A percentile compares a stretch with the other conserved stretches of the same genome.
Evolutionary conservation across 768 basidiomycete genomes (phyloP).

Genomic region (Suillus plorans): DNA sequence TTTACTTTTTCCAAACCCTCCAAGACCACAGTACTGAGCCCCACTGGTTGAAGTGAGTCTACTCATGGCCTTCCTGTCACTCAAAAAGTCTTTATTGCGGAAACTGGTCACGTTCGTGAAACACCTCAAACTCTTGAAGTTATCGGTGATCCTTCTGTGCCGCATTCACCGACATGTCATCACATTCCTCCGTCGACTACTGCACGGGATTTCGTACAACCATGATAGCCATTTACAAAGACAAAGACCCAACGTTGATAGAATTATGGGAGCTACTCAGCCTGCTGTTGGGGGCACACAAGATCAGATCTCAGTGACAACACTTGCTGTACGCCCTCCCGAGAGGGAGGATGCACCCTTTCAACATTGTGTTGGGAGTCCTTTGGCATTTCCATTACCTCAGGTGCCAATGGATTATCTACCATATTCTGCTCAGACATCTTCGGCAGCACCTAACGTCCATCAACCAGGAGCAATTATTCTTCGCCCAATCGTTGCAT

Average conservation of each 20-base stretch:
- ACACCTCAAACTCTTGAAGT: neutral
- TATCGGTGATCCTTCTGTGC: neutral
- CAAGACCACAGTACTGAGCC: neutral
- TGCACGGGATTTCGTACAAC: neutral
- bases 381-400: neutral
- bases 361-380: neutral
- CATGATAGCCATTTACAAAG: too few relatives aligned
- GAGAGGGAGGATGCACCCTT: too few relatives aligned
- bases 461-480: neutral
- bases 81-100: neutral
- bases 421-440: neutral
- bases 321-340: neutral
- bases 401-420: neutral
- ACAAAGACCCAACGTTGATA: neutral
- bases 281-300: neutral
- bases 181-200: neutral
- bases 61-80: neutral
- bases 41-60: neutral
- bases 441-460: neutral
- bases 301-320: neutral
- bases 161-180: neutral
- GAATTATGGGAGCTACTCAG: neutral
- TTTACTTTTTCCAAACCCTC: neutral
- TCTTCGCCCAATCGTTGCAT: neutral
- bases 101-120: neutral